Evolutionary conservation across 1,284 basidiomycete genomes (phyloP), one percentile per base, ranked within the genome.

Genomic region (Coniferiporia sulphurascens): DNA sequence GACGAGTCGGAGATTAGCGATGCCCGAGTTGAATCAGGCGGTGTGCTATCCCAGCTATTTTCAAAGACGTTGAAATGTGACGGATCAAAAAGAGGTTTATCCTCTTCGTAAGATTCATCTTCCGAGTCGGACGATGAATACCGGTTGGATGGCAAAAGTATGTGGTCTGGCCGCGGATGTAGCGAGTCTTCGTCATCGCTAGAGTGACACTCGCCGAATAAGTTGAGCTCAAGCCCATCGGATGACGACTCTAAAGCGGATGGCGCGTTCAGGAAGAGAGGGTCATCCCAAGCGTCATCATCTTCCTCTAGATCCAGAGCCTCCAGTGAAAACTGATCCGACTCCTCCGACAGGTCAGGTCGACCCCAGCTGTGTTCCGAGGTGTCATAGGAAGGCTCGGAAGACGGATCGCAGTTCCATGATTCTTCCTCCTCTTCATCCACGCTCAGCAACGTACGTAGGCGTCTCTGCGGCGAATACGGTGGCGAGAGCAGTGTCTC

Each of bases 1-100:
- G 32, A 17, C 12, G 32, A 17, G 4, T 36, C 12, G 15, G 34
- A n/a, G 15, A 5, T 27, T 13, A 43, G 43, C n/a, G 43, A 46
- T 17, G 21, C 43, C 49, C 46, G 48, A 51, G 49, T 43, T 56
- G 59, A 60, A 38, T 43, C 55, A 48, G 55, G 45, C n/a, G n/a
- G 7, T 27, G 48, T 19, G 12, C 55, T 48, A 36, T 61, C 60
- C 60, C 60, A 61, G 32, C 51, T 56, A 44, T 57, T 61, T 34
- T 61, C 49, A 49, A 61, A 57, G 7, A 61, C 60, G 44, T 61
- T 55, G 52, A 61, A 61, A 54, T 48, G 41, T n/a, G 60, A 57
- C 4, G 55, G 60, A 17, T 57, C 45, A 32, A 61, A 48, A 21
- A 54, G 50, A 44, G 55, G 52, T 35, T 54, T 55, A 19, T 38